A percentile compares a stretch with the other conserved stretches of the same genome.
phyloP scores from a whole-genome alignment of 163 green algal species.

The Scenedesmus sp. region DNA sequence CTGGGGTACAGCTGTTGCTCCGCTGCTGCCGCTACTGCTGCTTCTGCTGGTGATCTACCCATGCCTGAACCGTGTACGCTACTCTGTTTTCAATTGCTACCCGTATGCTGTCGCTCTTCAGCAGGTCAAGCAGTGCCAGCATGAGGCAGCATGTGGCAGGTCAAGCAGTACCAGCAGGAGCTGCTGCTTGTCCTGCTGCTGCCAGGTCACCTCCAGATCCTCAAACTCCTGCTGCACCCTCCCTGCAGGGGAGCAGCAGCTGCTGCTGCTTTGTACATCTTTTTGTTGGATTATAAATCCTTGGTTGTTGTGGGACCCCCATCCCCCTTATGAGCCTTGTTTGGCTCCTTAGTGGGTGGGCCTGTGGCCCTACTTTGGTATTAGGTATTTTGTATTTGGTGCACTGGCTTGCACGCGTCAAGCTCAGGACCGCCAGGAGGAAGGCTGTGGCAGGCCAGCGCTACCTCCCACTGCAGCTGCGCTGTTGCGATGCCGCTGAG shows the following conservation, averaged over 20 bases:
- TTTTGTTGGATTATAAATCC: too few species aligned
- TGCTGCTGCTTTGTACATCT: neutral
- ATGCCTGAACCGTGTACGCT: neutral
- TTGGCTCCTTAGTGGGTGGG: too few species aligned
- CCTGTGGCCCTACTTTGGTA: too few species aligned
- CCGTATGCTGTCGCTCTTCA: neutral
- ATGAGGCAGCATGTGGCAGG: too few species aligned
- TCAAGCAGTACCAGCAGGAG: neutral
- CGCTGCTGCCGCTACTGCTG: neutral
- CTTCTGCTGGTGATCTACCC: neutral
- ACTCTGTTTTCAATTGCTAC: neutral
- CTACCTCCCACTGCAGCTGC: neutral
- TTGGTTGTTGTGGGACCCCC: too few species aligned
- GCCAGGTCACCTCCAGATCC: neutral
- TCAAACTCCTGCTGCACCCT: neutral
- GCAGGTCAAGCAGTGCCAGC: neutral
- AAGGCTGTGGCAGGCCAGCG: neutral
- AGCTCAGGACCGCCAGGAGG: neutral
- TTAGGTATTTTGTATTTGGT: too few species aligned
- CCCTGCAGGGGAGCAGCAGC: too few species aligned
- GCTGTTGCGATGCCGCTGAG: neutral
- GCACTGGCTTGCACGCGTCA: neutral
- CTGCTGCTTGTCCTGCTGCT: neutral
- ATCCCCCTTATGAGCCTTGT: too few species aligned
- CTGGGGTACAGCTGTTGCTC: neutral